These are phyloP conservation scores for Juncus inflexus DNA, from an alignment of 176 grass and related monocot species.

Conservation along the genomic window DNA sequence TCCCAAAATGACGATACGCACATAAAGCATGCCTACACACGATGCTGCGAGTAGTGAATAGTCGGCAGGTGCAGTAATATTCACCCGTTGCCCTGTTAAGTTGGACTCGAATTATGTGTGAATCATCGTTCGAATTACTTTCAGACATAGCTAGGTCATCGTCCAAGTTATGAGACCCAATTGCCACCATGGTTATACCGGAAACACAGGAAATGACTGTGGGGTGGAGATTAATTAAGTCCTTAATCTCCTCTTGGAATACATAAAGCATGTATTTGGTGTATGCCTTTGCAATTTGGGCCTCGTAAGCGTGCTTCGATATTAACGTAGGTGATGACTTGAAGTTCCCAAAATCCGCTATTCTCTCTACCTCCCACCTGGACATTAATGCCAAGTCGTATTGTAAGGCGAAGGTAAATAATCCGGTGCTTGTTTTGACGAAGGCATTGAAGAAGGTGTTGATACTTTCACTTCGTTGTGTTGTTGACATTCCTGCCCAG, in stretches of 20 bases:
- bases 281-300: conserved; percentile 63
- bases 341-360: conserved; percentile 55
- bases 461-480: conserved; percentile 52
- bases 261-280: conserved; percentile 61
- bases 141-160: too few species aligned
- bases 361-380: conserved; percentile 57
- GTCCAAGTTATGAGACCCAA: too few species aligned
- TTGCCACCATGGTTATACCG: too few species aligned
- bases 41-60: too few species aligned
- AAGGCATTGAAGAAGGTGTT: conserved; percentile 59
- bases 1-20: too few species aligned
- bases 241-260: conserved; percentile 58
- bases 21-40: too few species aligned
- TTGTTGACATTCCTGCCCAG: conserved; percentile 68
- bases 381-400: conserved; percentile 47
- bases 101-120: too few species aligned
- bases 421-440: conserved; percentile 45
- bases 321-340: conserved; percentile 43
- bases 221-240: too few species aligned
- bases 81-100: too few species aligned
- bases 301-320: conserved; percentile 38
- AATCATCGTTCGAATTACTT: too few species aligned
- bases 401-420: conserved; percentile 61
- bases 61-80: too few species aligned
- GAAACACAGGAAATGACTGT: too few species aligned